A percentile compares a stretch with the other conserved stretches of the same genome.
Conservation (phyloP, 768 basidiomycete species). For the Russula sp. region DNA sequence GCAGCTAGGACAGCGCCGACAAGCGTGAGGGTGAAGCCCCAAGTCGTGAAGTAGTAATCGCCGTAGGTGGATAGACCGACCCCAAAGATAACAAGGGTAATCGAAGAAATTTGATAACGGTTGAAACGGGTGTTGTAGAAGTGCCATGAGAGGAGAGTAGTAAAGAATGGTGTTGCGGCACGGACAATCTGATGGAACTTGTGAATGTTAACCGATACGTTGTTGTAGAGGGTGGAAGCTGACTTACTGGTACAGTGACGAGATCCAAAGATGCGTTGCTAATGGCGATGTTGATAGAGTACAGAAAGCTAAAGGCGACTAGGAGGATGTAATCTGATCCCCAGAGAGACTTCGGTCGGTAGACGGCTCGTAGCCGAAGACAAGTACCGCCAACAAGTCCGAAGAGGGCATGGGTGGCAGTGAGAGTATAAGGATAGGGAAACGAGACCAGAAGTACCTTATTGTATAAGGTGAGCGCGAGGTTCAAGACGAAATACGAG, state of each 20-base stretch:
- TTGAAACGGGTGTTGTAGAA: conserved; percentile 60
- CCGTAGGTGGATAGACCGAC: conserved; percentile 95
- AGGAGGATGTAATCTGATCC: conserved; percentile 54
- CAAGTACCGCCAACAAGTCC: conserved; percentile 76
- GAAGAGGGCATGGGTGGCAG: conserved; percentile 84
- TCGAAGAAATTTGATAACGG: conserved; percentile 56
- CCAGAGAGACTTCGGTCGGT: conserved; percentile 50
- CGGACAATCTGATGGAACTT: conserved; percentile 98
- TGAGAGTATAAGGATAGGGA: conserved; percentile 94
- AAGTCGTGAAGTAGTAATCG: conserved; percentile 86
- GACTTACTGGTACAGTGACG: conserved; percentile 82
- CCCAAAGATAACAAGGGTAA: conserved; percentile 82
- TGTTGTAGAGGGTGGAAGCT: neutral
- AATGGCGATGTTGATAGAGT: conserved; percentile 90
- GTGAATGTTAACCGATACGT: neutral
- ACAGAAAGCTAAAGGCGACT: conserved; percentile 79
- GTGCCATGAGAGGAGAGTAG: conserved; percentile 67
- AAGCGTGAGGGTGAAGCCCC: conserved; percentile 83
- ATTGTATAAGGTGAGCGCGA: conserved; percentile 91
- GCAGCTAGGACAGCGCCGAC: conserved; percentile 89
- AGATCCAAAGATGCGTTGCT: conserved; percentile 87
- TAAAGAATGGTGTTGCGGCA: conserved; percentile 89
- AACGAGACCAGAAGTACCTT: conserved; percentile 88
- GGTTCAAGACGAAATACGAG: conserved; percentile 87
- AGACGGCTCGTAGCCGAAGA: conserved; percentile 52